Evolutionary conservation across 257 asterid genomes (phyloP), one percentile per base, ranked within the genome.

Genomic region (Capsicum baccatum): DNA sequence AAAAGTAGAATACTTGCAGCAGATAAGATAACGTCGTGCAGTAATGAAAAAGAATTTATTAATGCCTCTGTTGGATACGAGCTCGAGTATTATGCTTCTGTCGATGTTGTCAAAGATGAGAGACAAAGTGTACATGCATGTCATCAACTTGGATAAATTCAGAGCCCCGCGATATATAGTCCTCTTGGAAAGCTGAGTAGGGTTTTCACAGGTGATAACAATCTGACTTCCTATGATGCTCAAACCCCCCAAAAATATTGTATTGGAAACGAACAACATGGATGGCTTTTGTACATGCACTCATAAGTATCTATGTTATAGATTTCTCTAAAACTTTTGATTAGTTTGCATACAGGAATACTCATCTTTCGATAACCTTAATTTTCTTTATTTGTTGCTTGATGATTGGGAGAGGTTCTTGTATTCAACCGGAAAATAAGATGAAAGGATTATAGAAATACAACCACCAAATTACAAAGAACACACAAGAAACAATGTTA

Each of bases 131-230:
- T 57, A 39, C 79, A 80, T 84, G 89, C 33, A 26, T 26, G 33
- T 14, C 2, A 4, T 64, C 6, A 39, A 88, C 87, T 3, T 86
- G 85, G 89, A 78, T 86, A 6, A 44, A 88, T 33, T 79, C 89
- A 2, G 88, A 88, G 16, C 91, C 10, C 91, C 86, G 9, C 85
- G 33, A 26, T 26, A 26, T 88, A 12, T 10, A 85, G 62, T 86
- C 91, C 17, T 69, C 88, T 37, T 86, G 88, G 91, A 85, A 80
- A 76, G 39, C 89, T 44, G 68, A 68, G 67, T 69, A 83, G 42
- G 16, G 15, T 14, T 63, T 9, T 21, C 0, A 63, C 69, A 63
- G 66, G 1, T 62, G 69, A 21, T 1, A 60, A 21, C 44, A 21
- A 4, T 26, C 8, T 0, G 17, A 13, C 33, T 60, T 60, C 58